Base-by-base conservation (phyloP, 345 rosid genomes). In the Aurinia saxatilis region DNA sequence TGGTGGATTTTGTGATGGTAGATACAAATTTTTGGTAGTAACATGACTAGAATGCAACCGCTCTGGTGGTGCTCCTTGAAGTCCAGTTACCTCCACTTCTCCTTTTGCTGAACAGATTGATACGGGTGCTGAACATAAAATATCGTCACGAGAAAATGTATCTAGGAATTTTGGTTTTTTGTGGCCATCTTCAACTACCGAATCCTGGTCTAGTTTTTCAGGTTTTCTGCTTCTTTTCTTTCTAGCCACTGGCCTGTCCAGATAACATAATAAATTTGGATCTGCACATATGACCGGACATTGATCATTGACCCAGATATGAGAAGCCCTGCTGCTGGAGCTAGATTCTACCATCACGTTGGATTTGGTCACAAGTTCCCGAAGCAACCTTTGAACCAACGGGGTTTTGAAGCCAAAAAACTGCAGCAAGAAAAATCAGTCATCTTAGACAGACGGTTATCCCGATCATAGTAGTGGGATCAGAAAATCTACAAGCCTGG, bases 321-420 rank as follows among this genome's bases (percentile, higher is more conserved):
- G 51, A 46, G 82, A 51, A 63, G 71, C 62, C 55, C 51, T 80
- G 42, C 66, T 66, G 74, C 73, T 68, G 60, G 77, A 76, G 73
- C 64, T 71, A 53, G 90, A 71, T 39, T 78, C 85, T 51, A 77
- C 77, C 51, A 64, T 70, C 73, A 84, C 88, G 50, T 80, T 72
- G 63, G 81, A 68, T 53, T 79, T 75, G 50, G 87, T 79, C 74
- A 82, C 86, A 64, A 85, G 75, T 77, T 93, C 96, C 72, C 96
- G 75, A 56, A 93, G 88, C 63, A 90, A 68, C 77, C 97, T 80
- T 72, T 90, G 93, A 56, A 93, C 88, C 68, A 81, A 78, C 14
- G 81, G 77, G 66, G 81, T 82, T 75, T 79, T 87, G 67, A 90
- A 93, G 49, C 99, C 99, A 71, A 93, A 93, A 63, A 85, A 85